Evolutionary conservation across 2,329 filamentous ascomycete genomes (phyloP), one percentile per base, ranked within the genome.

Genomic region (Beauveria scarabaeidicola): DNA sequence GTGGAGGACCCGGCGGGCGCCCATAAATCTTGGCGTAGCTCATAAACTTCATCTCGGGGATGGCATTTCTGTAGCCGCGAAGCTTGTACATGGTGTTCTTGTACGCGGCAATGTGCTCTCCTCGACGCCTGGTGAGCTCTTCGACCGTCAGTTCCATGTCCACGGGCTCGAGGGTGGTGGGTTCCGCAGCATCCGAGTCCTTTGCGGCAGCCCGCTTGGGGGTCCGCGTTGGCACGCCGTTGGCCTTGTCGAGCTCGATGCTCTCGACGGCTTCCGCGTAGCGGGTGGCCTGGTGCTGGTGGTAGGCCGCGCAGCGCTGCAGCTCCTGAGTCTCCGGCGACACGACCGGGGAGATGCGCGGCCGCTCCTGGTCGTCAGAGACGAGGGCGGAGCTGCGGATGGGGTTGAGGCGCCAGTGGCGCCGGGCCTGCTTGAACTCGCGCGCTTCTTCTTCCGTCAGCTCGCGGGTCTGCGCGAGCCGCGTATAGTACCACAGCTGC

Each of bases 361-460:
- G 63, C 29, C 48, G 52, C 27, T 61, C 66, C 36, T 27, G 17
- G 15, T 66, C 55, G 4, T 65, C 57, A 25, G 70, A 67, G 10
- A 65, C 59, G 15, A 61, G 55, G 52, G 52, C 52, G 5, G 25
- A 17, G 40, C 63, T 72, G 50, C 66, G 65, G 3, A 62, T 47
- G 17, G 71, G 71, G 8, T 67, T 70, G 27, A 73, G 65, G 44
- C 67, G 61, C 66, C 69, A 69, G 50, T 70, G 69, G 50, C 69
- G 62, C 60, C 69, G 66, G 46, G 72, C 72, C 58, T 67, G 67
- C 60, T 73, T 73, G 50, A 72, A 74, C 44, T 74, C 69, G 27
- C 64, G 64, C 21, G 61, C 60, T 61, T 74, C 72, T 52, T 71
- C 69, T 15, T 63, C 47, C 21, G 71, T 73, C 56, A 74, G 64